Evolutionary conservation across 108 stramenopile species (phyloP), one percentile per base, ranked within the genome.

Genomic region (Nitzschia sp.): DNA sequence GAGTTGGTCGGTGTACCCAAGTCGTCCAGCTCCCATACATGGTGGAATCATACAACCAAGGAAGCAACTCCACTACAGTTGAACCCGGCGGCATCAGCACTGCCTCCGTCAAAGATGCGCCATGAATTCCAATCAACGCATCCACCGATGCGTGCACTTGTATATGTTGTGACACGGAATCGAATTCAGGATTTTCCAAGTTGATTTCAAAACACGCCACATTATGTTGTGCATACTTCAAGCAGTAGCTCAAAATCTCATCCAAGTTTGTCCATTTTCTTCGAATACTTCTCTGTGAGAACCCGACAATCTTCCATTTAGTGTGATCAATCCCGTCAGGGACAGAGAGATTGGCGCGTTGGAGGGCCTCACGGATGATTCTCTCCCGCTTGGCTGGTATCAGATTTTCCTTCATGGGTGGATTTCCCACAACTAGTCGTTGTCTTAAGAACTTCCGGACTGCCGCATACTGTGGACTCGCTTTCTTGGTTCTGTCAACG

Each of bases 61-160:
- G 83, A 0, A 84, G 66, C 12, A 84, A 46, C 44, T 84, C 83
- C 38, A 82, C 41, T 2, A 82, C 77, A 51, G 73, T 71, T 11
- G 70, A 75, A 43, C 79, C 69, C 3, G 65, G 76, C 39, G 75
- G 70, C 40, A 84, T 61, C 41, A 79, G 43, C 22, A 84, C 44
- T 24, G 78, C 83, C 50, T 84, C 80, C 34, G 83, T 82, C 14
- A 84, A 54, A 39, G 81, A 80, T 14, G 81, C 81, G 21, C 81
- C 77, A 65, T 82, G 81, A 43, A 82, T 74, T 43, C 81, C 81
- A 61, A 84, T 82, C 48, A 84, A 26, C n/a, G 51, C 83, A 53
- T 84, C 76, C n/a, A 84, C 59, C 17, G 75, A 64, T 3, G 70
- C 78, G 65, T 84, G 83, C 3, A 77, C 78, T 7, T 81, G 26